phyloP scores from a whole-genome alignment of 192 early-diverging fungal species.

The Coemansia javaensis region DNA sequence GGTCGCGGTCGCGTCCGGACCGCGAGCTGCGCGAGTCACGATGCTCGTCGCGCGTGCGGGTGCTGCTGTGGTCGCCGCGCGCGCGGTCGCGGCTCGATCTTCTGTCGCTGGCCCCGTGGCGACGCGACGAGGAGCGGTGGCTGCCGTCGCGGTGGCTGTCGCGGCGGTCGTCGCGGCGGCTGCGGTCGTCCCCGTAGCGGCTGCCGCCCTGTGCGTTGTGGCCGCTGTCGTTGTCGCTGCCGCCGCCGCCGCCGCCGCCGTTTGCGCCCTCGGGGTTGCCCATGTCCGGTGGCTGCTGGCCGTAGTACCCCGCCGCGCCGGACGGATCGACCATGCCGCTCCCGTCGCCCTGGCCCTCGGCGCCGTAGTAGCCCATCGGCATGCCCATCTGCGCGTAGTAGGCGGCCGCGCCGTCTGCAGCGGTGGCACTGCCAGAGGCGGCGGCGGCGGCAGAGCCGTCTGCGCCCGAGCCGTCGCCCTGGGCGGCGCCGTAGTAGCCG shows the following conservation, averaged over 20 bases:
- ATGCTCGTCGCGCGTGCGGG: constrained; percentile 24
- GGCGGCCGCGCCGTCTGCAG: constrained; percentile 2
- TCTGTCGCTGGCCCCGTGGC: constrained; percentile 19
- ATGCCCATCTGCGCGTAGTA: constrained; percentile 40
- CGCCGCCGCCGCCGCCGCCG: constrained; percentile 3
- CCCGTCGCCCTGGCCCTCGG: constrained; percentile 21
- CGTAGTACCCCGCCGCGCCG: constrained; percentile 3
- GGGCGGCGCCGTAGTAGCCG: constrained; percentile 18
- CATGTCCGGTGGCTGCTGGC: constrained; percentile 10
- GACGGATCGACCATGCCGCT: too few species aligned
- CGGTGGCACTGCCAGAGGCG: constrained; percentile 4
- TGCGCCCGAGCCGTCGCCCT: constrained; percentile 13
- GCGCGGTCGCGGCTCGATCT: constrained; percentile 28
- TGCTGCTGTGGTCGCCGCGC: constrained; percentile 16
- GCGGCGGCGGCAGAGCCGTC: constrained; percentile 4
- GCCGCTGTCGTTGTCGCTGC: constrained; percentile 18
- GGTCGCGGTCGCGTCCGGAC: constrained; percentile 29
- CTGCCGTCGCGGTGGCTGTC: constrained; percentile 9
- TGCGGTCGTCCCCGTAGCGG: constrained; percentile 2
- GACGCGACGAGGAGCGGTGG: constrained; percentile 35
- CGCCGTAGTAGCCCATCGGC: constrained; percentile 32
- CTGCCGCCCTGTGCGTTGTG: too few species aligned
- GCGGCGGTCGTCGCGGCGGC: not conserved
- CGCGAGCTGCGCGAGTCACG: constrained; percentile 16
- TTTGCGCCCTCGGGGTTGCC: not conserved